Evolutionary conservation across 192 early-diverging fungal species (phyloP), one percentile per base, ranked within the genome.

Genomic region (Irineochytrium annulatum): DNA sequence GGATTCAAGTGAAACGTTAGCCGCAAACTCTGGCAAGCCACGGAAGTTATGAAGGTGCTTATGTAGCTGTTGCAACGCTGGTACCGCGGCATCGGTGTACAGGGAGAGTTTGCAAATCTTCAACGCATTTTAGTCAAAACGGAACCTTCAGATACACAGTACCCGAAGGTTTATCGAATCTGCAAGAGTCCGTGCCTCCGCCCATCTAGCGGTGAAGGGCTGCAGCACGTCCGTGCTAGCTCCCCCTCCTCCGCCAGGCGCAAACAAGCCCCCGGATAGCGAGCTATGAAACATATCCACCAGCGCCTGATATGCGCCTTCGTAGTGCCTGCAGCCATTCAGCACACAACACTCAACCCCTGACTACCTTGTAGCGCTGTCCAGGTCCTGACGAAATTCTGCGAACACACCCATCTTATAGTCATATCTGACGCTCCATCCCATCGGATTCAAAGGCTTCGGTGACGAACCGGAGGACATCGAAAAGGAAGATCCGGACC

Each of bases 371-470:
- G 71, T 71, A 11, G 75, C 74, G 19, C 55, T 57, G 16, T 83
- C 81, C 43, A 79, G 57, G 35, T 83, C 80, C 48, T 79, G 74
- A 30, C 77, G 55, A 46, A 81, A 79, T 59, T 83, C 81, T 2
- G 76, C 73, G 64, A 82, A 76, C 24, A 79, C 73, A 19, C 35
- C 81, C 26, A 76, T 31, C 56, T 94, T 94, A 51, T 76, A 90
- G 52, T 94, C 89, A 60, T 94, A 92, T 14, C 91, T 78, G 1
- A 87, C 57, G 52, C 80, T 70, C 91, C 91, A 93, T 3, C 90
- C 92, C 33, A 46, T 26, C 0, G 71, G 53, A 34, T 56, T 30
- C 33, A 80, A 55, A 27, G 69, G 66, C 43, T 70, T 59, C n/a
- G n/a, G n/a, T n/a, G n/a, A n/a, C n/a, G n/a, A n/a, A n/a, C n/a